Conservation (phyloP, 2,329 filamentous ascomycete species). For the Epichloe aotearoae region DNA sequence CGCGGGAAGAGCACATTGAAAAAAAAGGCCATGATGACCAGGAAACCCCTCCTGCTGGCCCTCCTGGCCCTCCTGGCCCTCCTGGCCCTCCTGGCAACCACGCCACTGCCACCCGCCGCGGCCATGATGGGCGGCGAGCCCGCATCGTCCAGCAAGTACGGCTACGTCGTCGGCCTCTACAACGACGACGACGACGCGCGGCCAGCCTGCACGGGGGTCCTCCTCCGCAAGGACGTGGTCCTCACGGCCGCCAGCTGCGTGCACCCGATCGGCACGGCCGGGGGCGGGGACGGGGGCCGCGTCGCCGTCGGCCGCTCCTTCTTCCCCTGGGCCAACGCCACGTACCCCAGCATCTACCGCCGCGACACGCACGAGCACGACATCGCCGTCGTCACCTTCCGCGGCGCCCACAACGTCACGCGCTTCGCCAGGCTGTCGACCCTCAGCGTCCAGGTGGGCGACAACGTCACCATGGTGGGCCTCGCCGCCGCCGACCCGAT, state of each 20-base stretch:
- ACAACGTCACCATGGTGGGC: background rate
- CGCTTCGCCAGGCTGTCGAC: background rate
- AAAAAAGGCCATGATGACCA: too few relatives aligned
- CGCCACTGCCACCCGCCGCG: background rate
- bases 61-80: too few relatives aligned
- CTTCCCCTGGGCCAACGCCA: background rate
- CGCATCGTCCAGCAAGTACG: background rate
- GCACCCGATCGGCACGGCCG: background rate
- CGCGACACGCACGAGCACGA: background rate
- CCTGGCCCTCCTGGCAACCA: too few relatives aligned
- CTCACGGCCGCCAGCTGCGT: constrained; percentile 4
- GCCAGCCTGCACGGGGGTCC: background rate
- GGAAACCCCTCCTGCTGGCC: too few relatives aligned
- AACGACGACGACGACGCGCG: background rate
- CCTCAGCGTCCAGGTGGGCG: background rate
- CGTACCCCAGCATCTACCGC: background rate
- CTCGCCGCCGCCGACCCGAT: background rate
- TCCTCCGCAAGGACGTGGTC: background rate
- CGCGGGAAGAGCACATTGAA: too few relatives aligned
- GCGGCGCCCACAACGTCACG: background rate
- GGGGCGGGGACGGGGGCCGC: background rate
- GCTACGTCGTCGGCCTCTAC: constrained; percentile 1
- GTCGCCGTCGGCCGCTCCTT: background rate
- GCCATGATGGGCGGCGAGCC: background rate
- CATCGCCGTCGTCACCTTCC: constrained; percentile 1